Evolutionary conservation across 140 eudicot species (phyloP).

Genomic region (Cichorium intybus): DNA sequence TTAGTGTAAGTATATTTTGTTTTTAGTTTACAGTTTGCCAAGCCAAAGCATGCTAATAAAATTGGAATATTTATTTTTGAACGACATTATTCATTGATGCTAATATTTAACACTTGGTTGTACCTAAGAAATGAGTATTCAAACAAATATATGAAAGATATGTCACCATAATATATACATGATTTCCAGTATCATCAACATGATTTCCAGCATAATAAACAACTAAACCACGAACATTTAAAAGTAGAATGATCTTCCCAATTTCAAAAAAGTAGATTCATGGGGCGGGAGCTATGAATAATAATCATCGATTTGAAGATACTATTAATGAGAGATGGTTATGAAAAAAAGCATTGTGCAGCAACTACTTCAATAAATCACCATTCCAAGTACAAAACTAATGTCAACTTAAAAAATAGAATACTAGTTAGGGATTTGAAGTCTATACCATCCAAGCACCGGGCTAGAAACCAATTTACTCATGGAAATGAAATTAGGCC

Average conservation of each 20-base stretch:
- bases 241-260: background rate
- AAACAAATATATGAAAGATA: background rate
- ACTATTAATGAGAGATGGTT: background rate
- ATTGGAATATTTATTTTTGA: background rate
- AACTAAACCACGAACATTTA: background rate
- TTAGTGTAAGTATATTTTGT: background rate
- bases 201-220: no score
- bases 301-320: background rate
- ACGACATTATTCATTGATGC: background rate
- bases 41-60: background rate
- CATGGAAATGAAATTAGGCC: constrained; percentile 82
- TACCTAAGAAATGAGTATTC: background rate
- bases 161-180: background rate
- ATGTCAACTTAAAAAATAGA: background rate
- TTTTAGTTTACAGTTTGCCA: background rate
- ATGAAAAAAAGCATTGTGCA: background rate
- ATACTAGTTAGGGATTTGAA: background rate
- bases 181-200: background rate
- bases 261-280: no score
- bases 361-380: background rate
- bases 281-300: background rate
- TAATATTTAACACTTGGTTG: background rate
- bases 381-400: background rate
- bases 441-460: constrained; percentile 75
- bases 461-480: constrained; percentile 82